Evolutionary conservation across 305 asterid genomes (phyloP), one percentile per base, ranked within the genome.

Genomic region (Fraxinus latifolia): DNA sequence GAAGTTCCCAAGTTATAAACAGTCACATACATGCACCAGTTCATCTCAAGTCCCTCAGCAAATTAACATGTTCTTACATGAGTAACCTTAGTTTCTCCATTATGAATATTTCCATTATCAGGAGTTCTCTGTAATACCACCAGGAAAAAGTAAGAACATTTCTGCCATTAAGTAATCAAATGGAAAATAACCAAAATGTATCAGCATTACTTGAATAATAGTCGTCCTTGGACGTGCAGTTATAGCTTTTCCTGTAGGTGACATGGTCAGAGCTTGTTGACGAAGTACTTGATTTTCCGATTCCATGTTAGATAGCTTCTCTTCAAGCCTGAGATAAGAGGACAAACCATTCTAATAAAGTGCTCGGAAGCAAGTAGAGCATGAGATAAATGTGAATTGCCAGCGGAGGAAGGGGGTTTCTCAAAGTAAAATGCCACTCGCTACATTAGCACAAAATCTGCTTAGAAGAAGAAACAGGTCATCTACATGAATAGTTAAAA

Each of bases 251-350:
- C 97, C 97, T 36, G 97, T 95, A 14, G 99, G 98, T 79, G 99
- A 96, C 98, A 96, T 90, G 77, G 94, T 89, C 83, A 96, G 86
- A 81, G 99, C 97, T 90, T 92, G 98, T 84, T 96, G 98, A 85
- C 99, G 98, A 83, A 96, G 96, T 74, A 96, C 97, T 93, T 96
- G 99, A 87, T 95, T 96, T 89, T 96, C 99, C 3, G 99, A 96
- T 85, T 96, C 99, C 62, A 84, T 87, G 83, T 96, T 96, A 17
- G 96, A 91, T 65, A 95, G 92, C 90, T 95, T 95, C 90, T 96
- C 99, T 89, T 96, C 98, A 87, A 95, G 91, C 86, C 99, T 96
- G 90, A 87, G 81, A 86, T 39, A 80, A 80, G 79, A 82, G 81
- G 85, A 73, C 65, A 82, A 85, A 83, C 47, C 75, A 77, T 78